Percentiles rank a stretch among this genome's conserved stretches.
phyloP scores from a whole-genome alignment of 2,329 filamentous ascomycete genomes.

The Arthroderma sp. region DNA sequence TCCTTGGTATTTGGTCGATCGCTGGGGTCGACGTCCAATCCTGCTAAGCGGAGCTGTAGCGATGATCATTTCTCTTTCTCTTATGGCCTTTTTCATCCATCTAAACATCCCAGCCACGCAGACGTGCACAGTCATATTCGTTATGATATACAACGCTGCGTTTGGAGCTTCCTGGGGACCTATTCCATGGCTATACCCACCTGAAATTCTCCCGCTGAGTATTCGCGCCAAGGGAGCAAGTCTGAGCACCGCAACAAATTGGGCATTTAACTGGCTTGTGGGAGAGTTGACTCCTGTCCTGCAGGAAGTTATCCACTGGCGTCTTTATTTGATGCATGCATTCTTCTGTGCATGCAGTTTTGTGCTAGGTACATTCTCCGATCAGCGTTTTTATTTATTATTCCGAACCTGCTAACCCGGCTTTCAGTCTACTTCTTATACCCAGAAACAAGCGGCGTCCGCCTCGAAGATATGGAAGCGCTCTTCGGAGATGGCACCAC shows the following conservation, averaged over 20 bases:
- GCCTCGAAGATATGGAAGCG: slow-evolving; percentile 90
- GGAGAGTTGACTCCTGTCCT: slow-evolving; percentile 89
- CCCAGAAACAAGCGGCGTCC: slow-evolving; percentile 88
- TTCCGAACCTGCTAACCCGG: background rate
- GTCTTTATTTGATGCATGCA: slow-evolving; percentile 85
- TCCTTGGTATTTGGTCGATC: slow-evolving; percentile 93
- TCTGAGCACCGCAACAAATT: slow-evolving; percentile 90
- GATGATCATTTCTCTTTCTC: slow-evolving; percentile 77
- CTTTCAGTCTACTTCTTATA: slow-evolving; percentile 84
- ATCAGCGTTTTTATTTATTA: background rate
- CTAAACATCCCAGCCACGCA: slow-evolving; percentile 67
- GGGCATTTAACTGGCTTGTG: slow-evolving; percentile 97
- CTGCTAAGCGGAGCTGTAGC: slow-evolving; percentile 76
- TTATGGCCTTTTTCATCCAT: slow-evolving; percentile 92
- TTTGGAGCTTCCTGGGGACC: slow-evolving; percentile 98
- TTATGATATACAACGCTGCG: slow-evolving; percentile 96
- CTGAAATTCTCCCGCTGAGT: slow-evolving; percentile 94
- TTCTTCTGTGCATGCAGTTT: slow-evolving; percentile 96
- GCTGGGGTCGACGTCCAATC: slow-evolving; percentile 78
- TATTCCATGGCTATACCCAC: slow-evolving; percentile 94
- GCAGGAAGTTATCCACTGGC: slow-evolving; percentile 85
- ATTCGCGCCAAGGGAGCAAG: slow-evolving; percentile 95
- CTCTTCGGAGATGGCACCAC: slow-evolving; percentile 90
- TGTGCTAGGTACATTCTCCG: slow-evolving; percentile 64
- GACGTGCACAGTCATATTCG: slow-evolving; percentile 76